Evolutionary conservation across 371 early-diverging fungal genomes (phyloP), one percentile per base, ranked within the genome.

Genomic region (Saksenaea vasiformis): DNA sequence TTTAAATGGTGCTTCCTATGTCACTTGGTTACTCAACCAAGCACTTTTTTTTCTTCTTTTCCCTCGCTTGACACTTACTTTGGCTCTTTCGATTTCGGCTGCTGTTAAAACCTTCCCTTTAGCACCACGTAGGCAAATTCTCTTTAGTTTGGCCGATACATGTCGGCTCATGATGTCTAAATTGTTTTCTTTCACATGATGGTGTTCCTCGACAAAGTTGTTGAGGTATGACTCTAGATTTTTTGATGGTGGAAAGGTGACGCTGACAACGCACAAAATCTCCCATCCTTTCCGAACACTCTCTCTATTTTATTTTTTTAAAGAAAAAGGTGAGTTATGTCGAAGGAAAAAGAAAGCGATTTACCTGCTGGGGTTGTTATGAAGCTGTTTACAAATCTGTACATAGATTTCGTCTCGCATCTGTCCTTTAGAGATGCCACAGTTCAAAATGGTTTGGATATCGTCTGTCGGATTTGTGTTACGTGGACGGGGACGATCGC

Each of bases 391-490:
- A 78, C 93, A 94, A 24, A 95, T 69, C 80, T 97, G 98, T 10
- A 95, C 95, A 70, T 92, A 95, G 51, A 96, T 92, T 75, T 97
- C 98, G 69, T 97, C 96, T 22, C 96, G 84, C 69, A 98, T 79
- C 43, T 86, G 88, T 24, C 90, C 93, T 34, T 80, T 74, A 14
- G 79, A 72, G n/a, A 96, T 89, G 3, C 96, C 97, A 54, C 76
- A 71, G 58, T 89, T 90, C 28, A 94, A 72, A 28, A 97, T 72
- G 61, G 83, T 74, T 62, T 94, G 94, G 31, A 91, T 87, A 55
- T 93, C 92, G 27, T 80, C 84, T 17, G 69, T 70, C 15, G 69
- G 72, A 58, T 72, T 71, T 8, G 64, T 55, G 9, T 70, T 36
- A 2, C 69, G 64, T 58, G 76, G 67, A 22, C 74, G 68, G 22